Base-by-base conservation (phyloP, 2,329 filamentous ascomycete species). In the Cladobotryum protrusum region DNA sequence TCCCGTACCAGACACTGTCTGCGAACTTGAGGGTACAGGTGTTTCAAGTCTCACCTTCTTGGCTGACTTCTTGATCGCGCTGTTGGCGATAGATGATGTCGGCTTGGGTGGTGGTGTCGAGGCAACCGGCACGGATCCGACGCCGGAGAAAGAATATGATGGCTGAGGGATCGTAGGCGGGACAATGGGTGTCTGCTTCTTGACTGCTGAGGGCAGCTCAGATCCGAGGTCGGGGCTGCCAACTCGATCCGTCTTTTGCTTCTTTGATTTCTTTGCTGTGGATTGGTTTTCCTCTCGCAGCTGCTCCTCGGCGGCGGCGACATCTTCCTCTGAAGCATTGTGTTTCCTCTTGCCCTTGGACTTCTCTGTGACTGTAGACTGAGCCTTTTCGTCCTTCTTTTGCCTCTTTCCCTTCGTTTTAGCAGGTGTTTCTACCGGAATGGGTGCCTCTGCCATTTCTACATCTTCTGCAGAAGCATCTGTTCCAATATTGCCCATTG, bases 401-500 rank as follows among this genome's bases (percentile, higher is more conserved):
- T 59, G 62, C 54, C 61, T 63, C 54, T 65, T 65, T 58, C 69
- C 68, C 39, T 58, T 56, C 45, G 65, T 63, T 54, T 63, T 64
- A 20, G 54, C 43, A 15, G 53, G 44, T 18, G 58, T 40, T 2
- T 48, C 42, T 6, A 36, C 15, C 7, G 14, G 43, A n/a, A 56
- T 48, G n/a, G 72, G 60, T 1, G 68, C 69, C 24, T 72, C 66
- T 0, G 58, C 55, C 73, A 77, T 75, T 53, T 75, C 72, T 5
- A 68, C 63, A 50, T 72, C 72, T 5, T 63, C 66, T 17, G 73
- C 73, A 60, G 77, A 57, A 1, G 57, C 67, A 20, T 72, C 72
- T n/a, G 35, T 48, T 11, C 73, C 73, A 55, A 44, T 75, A 13
- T 54, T 63, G 41, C 59, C 62, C 57, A 63, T 59, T 29, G 63